A percentile compares a stretch with the other conserved stretches of the same genome.
phyloP scores from a whole-genome alignment of 2,329 filamentous ascomycete species.

The Stagonosporopsis tanaceti region DNA sequence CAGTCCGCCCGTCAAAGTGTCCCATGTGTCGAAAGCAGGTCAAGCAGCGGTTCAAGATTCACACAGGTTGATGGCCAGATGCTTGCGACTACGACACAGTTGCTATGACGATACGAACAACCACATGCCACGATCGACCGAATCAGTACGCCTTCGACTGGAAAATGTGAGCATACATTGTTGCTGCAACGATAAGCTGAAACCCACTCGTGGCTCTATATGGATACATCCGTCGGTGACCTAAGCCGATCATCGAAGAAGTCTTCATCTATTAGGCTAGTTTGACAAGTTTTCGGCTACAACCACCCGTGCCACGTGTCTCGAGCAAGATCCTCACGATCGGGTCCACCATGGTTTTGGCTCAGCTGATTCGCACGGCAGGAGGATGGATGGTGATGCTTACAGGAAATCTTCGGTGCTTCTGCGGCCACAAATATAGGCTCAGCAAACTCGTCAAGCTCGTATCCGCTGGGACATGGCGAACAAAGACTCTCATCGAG shows the following conservation, averaged over 20 bases:
- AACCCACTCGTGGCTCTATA: not conserved
- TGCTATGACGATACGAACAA: not conserved
- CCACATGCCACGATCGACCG: not conserved
- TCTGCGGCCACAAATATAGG: not conserved
- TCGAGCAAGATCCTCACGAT: not conserved
- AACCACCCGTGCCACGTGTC: not conserved
- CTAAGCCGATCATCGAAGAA: not conserved
- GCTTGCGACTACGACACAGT: not conserved
- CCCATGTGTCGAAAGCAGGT: slow-evolving; percentile 58
- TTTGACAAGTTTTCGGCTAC: not conserved
- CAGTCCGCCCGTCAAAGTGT: slow-evolving; percentile 51
- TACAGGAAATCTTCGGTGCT: not conserved
- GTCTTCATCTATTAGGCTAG: not conserved
- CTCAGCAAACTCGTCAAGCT: not conserved
- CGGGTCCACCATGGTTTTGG: not conserved
- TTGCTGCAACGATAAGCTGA: not conserved
- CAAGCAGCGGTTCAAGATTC: slow-evolving; percentile 54
- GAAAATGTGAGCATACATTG: not conserved
- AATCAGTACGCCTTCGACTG: not conserved
- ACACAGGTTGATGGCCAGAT: slow-evolving; percentile 26
- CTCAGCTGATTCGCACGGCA: not conserved
- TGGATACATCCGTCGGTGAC: not conserved
- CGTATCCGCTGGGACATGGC: not conserved
- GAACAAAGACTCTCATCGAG: too few species aligned
- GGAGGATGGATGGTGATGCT: too few species aligned